These are phyloP conservation scores for Microbotryum intermedium DNA, from an alignment of 1,284 basidiomycete genomes.

Conservation along the genomic window DNA sequence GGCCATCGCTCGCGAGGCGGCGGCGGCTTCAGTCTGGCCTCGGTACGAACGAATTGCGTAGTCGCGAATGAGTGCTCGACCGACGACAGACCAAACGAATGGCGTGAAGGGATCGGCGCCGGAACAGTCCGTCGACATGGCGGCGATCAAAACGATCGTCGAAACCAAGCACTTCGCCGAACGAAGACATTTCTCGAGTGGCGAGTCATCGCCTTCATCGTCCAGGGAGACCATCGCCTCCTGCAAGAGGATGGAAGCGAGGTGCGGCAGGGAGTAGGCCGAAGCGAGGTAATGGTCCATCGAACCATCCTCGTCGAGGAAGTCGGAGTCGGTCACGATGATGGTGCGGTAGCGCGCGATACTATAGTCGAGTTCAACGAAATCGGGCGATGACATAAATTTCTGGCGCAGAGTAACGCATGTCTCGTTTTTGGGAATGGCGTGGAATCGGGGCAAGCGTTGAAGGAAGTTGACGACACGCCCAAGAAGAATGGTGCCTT, in stretches of 20 bases:
- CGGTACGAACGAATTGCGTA: constrained; percentile 16
- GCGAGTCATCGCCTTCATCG: constrained; percentile 15
- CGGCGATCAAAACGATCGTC: constrained; percentile 7
- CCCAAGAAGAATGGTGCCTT: constrained; percentile 21
- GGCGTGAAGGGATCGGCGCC: constrained; percentile 15
- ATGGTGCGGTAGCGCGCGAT: constrained; percentile 20
- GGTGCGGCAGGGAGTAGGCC: constrained; percentile 27
- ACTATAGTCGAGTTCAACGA: constrained; percentile 22
- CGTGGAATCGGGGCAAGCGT: constrained; percentile 13
- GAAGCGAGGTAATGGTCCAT: constrained; percentile 22
- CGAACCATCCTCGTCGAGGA: constrained; percentile 11
- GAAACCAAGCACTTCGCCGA: constrained; percentile 28
- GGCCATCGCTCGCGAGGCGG: constrained; percentile 5
- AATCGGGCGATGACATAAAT: constrained; percentile 6
- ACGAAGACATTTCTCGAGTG: constrained; percentile 11
- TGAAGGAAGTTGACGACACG: constrained; percentile 26
- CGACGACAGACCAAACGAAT: constrained; percentile 20
- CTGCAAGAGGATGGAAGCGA: constrained; percentile 27
- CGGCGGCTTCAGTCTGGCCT: constrained; percentile 15
- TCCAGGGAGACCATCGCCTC: constrained; percentile 18
- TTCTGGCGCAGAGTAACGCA: constrained; percentile 1
- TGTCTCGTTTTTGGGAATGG: neutral
- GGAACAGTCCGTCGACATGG: no score
- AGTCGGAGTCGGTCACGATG: constrained; percentile 8
- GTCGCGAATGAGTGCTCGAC: constrained; percentile 25